Base-by-base conservation (phyloP, 2,329 filamentous ascomycete species). In the Fusarium piperis region DNA sequence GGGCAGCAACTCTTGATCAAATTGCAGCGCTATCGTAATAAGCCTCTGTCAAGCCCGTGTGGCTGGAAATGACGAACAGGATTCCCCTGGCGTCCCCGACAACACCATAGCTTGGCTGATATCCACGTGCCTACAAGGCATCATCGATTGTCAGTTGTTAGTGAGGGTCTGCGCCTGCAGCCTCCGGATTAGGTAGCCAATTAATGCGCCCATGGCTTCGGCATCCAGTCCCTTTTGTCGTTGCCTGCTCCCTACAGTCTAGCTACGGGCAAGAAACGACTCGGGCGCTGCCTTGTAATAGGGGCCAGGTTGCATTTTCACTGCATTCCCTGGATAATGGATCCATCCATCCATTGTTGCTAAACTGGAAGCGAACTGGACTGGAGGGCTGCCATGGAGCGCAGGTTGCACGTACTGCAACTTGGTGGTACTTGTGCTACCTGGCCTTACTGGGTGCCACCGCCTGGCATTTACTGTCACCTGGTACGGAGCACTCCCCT, bases 291-390 rank as follows among this genome's bases (percentile, higher is more conserved):
- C 58, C 63, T 68, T 75, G 60, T 72, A 23, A 23, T 23, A 69
- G 64, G 74, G 74, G 68, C 75, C 70, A 76, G 72, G 68, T 75
- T 76, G 72, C 74, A 51, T 51, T 51, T 48, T 26, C 44, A 28
- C 44, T 30, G 26, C 44, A 76, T 76, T 76, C 74, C 74, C 70
- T 74, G 33, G 55, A 41, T 51, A 11, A 38, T 51, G 41, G 41
- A 60, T 60, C 16, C 30, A 59, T 46, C 23, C 23, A 62, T 58
- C 44, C 58, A 32, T 35, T 38, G 33, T 39, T 61, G 46, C 58
- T 46, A 70, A 67, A 72, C 51, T 70, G 64, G 65, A 66, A 66
- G 65, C 64, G 36, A 41, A 35, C 59, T 71, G 30, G 58, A n/a
- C 44, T 48, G 23, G 23, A 46, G 68, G 59, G 46, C 65, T 63